Base-by-base conservation (phyloP, 192 early-diverging fungal genomes). In the Coemansia sp. region DNA sequence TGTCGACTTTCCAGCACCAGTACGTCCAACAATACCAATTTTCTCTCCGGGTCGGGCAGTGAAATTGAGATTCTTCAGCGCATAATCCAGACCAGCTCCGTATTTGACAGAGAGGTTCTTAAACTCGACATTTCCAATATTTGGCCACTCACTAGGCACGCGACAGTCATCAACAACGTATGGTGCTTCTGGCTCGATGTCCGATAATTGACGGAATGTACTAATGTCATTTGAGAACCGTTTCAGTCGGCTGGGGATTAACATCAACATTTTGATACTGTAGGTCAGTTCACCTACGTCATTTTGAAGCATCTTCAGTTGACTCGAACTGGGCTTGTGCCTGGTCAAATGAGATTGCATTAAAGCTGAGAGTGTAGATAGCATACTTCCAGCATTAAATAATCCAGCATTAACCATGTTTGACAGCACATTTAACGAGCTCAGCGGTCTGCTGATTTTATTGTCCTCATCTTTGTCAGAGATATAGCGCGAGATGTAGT, bases 21-120 rank as follows among this genome's bases (percentile, higher is more conserved):
- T 92, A 4, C 94, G 82, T 16, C 94, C 94, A 33, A 95, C 88
- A 19, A 89, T 84, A 26, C 88, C 88, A 50, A 89, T 72, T 53
- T 88, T 87, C 57, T 87, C 86, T 3, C 88, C 89, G 0, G 86
- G 80, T 6, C 80, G 81, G 55, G 94, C 84, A 10, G 73, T 52
- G 17, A 91, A 38, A 14, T 79, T 82, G 28, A 94, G 75, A 44
- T 87, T 67, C 37, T 89, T 80, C 9, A 96, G 68, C 1, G 89
- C 89, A 4, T 84, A 82, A 13, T 72, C 33, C 63, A 63, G 62
- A 16, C 69, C 76, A 13, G 70, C 73, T 6, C 89, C 90, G 68
- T 93, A 93, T 10, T 66, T 75, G 62, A 93, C 63, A 2, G 68
- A 77, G 68, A 90, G 74, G 40, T 86, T 69, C n/a, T 77, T 32